phyloP scores from a whole-genome alignment of 768 basidiomycete species.

The Tricholoma furcatifolium region DNA sequence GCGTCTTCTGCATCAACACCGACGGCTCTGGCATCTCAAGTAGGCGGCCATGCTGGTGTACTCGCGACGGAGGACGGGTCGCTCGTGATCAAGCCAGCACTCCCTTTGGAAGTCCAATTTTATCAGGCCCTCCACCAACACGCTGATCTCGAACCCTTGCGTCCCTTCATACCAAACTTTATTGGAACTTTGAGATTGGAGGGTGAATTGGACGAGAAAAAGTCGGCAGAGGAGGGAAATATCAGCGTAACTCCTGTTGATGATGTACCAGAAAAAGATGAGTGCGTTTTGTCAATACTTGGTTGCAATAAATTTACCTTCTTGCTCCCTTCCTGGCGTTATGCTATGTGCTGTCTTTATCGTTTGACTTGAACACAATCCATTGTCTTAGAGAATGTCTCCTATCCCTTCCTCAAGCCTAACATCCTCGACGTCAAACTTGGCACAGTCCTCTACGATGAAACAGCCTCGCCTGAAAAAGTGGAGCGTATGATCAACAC shows the following conservation, averaged over 20 bases:
- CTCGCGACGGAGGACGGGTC: conserved; percentile 67
- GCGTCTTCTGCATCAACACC: conserved; percentile 2
- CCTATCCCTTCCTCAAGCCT: conserved; percentile 71
- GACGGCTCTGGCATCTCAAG: conserved; percentile 39
- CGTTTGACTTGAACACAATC: conserved; percentile 43
- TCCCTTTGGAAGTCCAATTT: conserved; percentile 65
- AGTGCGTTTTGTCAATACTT: conserved; percentile 1
- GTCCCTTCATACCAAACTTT: conserved; percentile 70
- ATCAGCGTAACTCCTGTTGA: conserved; percentile 14
- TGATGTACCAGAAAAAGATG: conserved; percentile 19
- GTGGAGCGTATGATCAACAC: conserved; percentile 70
- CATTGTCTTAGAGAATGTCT: conserved; percentile 84
- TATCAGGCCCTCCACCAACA: conserved; percentile 57
- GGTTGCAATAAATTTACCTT: not conserved
- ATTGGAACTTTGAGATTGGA: conserved; percentile 75
- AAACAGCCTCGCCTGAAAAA: conserved; percentile 67
- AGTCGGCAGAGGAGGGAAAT: conserved; percentile 16
- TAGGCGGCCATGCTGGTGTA: conserved; percentile 83
- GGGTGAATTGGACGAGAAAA: conserved; percentile 49
- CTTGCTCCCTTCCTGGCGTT: not conserved
- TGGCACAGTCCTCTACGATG: conserved; percentile 85
- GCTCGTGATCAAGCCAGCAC: conserved; percentile 78
- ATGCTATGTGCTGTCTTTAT: not conserved
- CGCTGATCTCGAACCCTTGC: conserved; percentile 40
- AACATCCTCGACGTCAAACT: conserved; percentile 93